phyloP scores from a whole-genome alignment of 345 rosid genomes.

The Boechera stricta region DNA sequence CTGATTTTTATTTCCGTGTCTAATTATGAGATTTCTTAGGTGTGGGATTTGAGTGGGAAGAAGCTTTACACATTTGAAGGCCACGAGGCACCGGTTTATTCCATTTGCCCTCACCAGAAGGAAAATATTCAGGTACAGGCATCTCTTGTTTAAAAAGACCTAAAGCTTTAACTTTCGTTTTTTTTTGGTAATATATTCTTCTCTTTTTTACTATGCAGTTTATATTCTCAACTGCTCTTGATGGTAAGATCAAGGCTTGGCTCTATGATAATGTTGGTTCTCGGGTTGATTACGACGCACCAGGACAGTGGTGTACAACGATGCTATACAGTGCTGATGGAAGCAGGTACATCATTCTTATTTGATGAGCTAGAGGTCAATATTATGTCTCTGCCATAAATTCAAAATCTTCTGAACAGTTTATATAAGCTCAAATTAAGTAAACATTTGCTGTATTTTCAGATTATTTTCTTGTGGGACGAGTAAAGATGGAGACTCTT shows the following conservation, averaged over 20 bases:
- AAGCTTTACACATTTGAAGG: constrained; percentile 71
- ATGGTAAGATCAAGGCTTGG: constrained; percentile 98
- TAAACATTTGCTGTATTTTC: constrained; percentile 26
- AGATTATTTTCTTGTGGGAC: constrained; percentile 86
- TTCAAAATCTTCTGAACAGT: background rate
- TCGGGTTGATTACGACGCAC: constrained; percentile 89
- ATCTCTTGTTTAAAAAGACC: constrained; percentile 14
- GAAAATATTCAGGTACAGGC: constrained; percentile 52
- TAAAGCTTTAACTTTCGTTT: background rate
- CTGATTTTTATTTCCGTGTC: background rate
- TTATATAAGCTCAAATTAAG: constrained; percentile 15
- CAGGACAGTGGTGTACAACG: constrained; percentile 82
- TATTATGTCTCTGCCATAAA: constrained; percentile 7
- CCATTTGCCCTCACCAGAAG: constrained; percentile 68
- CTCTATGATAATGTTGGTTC: constrained; percentile 79
- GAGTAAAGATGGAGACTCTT: constrained; percentile 81
- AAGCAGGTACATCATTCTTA: constrained; percentile 57
- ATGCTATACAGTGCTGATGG: constrained; percentile 95
- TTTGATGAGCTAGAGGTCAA: background rate
- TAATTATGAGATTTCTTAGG: constrained; percentile 44
- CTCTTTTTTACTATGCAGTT: constrained; percentile 55
- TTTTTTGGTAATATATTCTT: background rate
- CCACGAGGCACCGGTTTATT: constrained; percentile 73
- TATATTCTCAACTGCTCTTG: constrained; percentile 82
- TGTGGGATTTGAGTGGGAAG: constrained; percentile 69